Conservation (phyloP, 2,329 filamentous ascomycete genomes). For the Arthroderma uncinatum region DNA sequence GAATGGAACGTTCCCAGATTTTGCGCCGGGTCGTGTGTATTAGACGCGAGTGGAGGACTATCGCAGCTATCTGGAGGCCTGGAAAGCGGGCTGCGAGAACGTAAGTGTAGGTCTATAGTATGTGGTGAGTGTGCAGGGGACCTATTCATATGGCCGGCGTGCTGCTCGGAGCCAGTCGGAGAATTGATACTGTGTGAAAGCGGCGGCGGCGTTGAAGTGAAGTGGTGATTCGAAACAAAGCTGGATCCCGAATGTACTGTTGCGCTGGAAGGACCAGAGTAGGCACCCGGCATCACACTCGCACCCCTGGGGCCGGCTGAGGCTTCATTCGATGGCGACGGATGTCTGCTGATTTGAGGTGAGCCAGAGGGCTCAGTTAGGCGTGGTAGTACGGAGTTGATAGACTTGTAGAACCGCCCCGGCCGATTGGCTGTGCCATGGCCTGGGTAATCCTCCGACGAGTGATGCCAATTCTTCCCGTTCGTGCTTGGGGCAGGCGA, state of each 20-base stretch:
- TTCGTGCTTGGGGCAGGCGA: neutral
- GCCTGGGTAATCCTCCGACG: neutral
- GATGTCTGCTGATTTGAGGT: neutral
- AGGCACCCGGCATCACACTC: neutral
- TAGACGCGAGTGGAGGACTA: slow-evolving; percentile 8
- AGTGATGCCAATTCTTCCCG: neutral
- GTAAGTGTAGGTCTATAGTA: slow-evolving; percentile 23
- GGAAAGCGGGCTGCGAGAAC: slow-evolving; percentile 27
- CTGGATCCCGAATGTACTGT: neutral
- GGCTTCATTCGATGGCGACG: neutral
- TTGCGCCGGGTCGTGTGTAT: slow-evolving; percentile 15
- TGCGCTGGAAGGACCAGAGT: neutral
- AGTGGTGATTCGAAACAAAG: neutral
- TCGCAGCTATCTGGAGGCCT: slow-evolving; percentile 19
- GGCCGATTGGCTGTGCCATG: neutral
- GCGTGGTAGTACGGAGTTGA: neutral
- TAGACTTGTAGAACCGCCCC: neutral
- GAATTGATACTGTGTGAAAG: neutral
- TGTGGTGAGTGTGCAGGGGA: neutral
- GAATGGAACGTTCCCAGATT: slow-evolving; percentile 26
- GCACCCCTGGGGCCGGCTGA: neutral
- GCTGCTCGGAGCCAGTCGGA: neutral
- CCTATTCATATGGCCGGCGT: neutral
- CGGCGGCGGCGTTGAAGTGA: neutral
- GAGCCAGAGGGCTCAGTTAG: neutral